phyloP scores from a whole-genome alignment of 495 filamentous ascomycete genomes.

The Tetracladium marchalianum region DNA sequence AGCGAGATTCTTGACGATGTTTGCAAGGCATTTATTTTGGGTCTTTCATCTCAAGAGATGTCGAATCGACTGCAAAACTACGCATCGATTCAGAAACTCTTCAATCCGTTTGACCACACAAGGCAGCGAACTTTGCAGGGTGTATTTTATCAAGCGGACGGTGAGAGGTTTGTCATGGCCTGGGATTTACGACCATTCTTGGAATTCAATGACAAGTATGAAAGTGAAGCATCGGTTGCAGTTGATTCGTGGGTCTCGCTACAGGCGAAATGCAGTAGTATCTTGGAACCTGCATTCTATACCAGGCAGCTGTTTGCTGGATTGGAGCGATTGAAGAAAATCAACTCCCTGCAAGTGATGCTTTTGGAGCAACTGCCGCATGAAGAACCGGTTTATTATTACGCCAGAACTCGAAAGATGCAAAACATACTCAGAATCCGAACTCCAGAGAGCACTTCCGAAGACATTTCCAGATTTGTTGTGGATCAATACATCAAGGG shows the following conservation, averaged over 20 bases:
- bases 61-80: constrained; percentile 27
- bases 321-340: constrained; percentile 31
- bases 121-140: constrained; percentile 33
- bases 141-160: constrained; percentile 37
- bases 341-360: constrained; percentile 35
- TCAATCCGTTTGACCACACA: constrained; percentile 12
- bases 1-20: constrained; percentile 35
- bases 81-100: constrained; percentile 25
- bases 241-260: constrained; percentile 32
- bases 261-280: constrained; percentile 22
- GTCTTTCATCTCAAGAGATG: constrained; percentile 32
- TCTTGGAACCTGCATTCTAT: constrained; percentile 30
- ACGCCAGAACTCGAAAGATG: constrained; percentile 27
- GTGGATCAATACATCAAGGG: constrained; percentile 35
- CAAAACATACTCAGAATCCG: constrained; percentile 22
- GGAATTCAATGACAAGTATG: constrained; percentile 24
- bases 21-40: constrained; percentile 35
- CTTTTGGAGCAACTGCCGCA: constrained; percentile 34
- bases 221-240: constrained; percentile 22
- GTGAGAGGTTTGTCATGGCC: constrained; percentile 31
- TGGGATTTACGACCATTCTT: constrained; percentile 31
- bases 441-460: constrained; percentile 8
- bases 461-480: constrained; percentile 13
- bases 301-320: constrained; percentile 35
- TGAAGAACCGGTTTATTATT: constrained; percentile 35